phyloP scores from a whole-genome alignment of 768 basidiomycete species.

The Termitomyces sp. region DNA sequence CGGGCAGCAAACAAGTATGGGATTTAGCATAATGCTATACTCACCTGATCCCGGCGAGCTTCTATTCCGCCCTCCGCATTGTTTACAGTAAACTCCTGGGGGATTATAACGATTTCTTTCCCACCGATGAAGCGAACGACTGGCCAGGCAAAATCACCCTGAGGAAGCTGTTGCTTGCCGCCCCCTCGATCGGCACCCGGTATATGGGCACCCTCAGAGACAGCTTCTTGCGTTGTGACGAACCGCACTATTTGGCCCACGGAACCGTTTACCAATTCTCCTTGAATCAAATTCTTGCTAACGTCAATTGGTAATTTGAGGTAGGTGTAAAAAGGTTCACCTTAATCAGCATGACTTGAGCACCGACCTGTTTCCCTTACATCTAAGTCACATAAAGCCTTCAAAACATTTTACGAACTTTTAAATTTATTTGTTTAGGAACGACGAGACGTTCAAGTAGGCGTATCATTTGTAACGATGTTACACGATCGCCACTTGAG shows the following conservation, averaged over 20 bases:
- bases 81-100: slow-evolving; percentile 58
- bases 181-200: slow-evolving; percentile 30
- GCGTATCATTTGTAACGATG: slow-evolving; percentile 32
- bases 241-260: slow-evolving; percentile 53
- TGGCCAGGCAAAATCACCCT: slow-evolving; percentile 39
- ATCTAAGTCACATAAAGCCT: slow-evolving; percentile 1
- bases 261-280: slow-evolving; percentile 66
- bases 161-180: slow-evolving; percentile 14
- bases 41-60: slow-evolving; percentile 55
- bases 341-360: slow-evolving; percentile 85
- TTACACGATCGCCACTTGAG: slow-evolving; percentile 31
- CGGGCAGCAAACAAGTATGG: background rate
- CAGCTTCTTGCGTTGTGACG: slow-evolving; percentile 36
- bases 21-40: background rate
- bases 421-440: slow-evolving; percentile 38
- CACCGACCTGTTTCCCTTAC: slow-evolving; percentile 47
- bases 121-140: slow-evolving; percentile 55
- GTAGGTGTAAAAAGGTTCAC: slow-evolving; percentile 23
- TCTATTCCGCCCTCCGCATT: slow-evolving; percentile 56
- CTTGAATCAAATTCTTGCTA: slow-evolving; percentile 62
- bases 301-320: background rate
- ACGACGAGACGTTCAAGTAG: slow-evolving; percentile 62
- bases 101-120: slow-evolving; percentile 40
- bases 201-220: slow-evolving; percentile 29
- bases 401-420: slow-evolving; percentile 28